phyloP scores from a whole-genome alignment of 2,329 filamentous ascomycete genomes.

The Colletotrichum abscissum region DNA sequence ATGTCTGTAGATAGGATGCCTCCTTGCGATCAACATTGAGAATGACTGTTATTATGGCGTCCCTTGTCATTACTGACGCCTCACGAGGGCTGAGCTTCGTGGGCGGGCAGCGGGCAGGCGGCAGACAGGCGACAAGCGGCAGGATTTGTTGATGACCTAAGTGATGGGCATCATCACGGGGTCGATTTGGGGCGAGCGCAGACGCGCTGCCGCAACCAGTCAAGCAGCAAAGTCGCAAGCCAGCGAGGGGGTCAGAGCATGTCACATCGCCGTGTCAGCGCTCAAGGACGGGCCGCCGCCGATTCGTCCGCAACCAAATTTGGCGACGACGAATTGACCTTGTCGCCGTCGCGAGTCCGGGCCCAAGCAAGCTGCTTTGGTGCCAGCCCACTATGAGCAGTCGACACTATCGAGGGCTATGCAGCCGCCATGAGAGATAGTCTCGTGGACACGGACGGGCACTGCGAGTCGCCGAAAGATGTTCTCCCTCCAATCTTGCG shows the following conservation, averaged over 20 bases:
- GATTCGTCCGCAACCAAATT: slow-evolving; percentile 34
- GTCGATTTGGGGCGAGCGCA: slow-evolving; percentile 38
- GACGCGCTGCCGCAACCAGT: slow-evolving; percentile 31
- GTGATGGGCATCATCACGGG: slow-evolving; percentile 43
- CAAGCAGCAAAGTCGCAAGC: slow-evolving; percentile 26
- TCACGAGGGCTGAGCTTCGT: not conserved
- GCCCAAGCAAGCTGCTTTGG: slow-evolving; percentile 8
- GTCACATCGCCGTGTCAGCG: slow-evolving; percentile 38
- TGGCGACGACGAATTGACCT: slow-evolving; percentile 30
- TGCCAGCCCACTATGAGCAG: slow-evolving; percentile 14
- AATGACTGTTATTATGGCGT: not conserved
- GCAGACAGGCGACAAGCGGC: slow-evolving; percentile 13
- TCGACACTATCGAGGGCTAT: slow-evolving; percentile 32
- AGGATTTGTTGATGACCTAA: slow-evolving; percentile 23
- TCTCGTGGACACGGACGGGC: slow-evolving; percentile 29
- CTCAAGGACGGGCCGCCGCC: slow-evolving; percentile 33
- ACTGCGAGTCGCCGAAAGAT: slow-evolving; percentile 1
- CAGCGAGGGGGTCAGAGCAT: slow-evolving; percentile 31
- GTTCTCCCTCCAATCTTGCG: not conserved
- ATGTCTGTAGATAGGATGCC: not conserved
- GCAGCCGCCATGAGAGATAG: slow-evolving; percentile 30
- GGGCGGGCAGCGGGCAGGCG: not conserved
- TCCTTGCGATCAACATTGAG: slow-evolving; percentile 19
- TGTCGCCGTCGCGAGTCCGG: slow-evolving; percentile 26
- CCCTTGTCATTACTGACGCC: not conserved